phyloP scores from a whole-genome alignment of 768 basidiomycete species.

The Naematelia encephala region DNA sequence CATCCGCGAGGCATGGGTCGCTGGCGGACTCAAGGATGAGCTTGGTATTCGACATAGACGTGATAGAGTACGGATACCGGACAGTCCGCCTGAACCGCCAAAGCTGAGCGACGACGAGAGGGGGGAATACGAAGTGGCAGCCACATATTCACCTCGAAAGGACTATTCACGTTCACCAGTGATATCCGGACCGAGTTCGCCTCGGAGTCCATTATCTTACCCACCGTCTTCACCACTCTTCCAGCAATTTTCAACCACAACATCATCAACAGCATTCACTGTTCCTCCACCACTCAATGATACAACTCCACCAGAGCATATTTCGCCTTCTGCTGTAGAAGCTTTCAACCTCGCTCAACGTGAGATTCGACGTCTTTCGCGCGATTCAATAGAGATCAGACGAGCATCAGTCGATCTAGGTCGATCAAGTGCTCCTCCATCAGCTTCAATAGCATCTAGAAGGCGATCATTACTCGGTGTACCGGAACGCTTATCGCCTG shows the following conservation, averaged over 20 bases:
- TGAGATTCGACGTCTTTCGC: conserved; percentile 25
- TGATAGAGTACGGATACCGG: conserved; percentile 3
- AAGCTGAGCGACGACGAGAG: not conserved
- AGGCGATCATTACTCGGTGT: not conserved
- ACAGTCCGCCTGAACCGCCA: not conserved
- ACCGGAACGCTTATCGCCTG: not conserved
- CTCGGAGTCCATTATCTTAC: conserved; percentile 3
- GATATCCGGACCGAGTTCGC: not conserved
- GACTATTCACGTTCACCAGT: conserved; percentile 6
- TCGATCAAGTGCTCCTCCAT: not conserved
- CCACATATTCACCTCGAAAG: conserved; percentile 1
- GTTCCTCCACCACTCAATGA: conserved; percentile 6
- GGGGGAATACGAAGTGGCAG: not conserved
- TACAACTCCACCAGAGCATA: conserved; percentile 4
- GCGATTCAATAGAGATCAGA: conserved; percentile 28
- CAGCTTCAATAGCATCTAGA: not conserved
- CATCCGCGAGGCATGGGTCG: conserved; percentile 66
- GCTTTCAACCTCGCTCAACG: conserved; percentile 14
- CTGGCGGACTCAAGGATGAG: conserved; percentile 38
- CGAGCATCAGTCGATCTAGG: conserved; percentile 6
- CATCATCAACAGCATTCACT: conserved; percentile 1
- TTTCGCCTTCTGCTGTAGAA: conserved; percentile 18
- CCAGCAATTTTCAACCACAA: conserved; percentile 1
- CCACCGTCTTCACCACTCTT: not conserved
- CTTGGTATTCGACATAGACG: conserved; percentile 27